These are phyloP conservation scores for Cystoderma amianthinum DNA, from an alignment of 768 basidiomycete species.

Conservation along the genomic window DNA sequence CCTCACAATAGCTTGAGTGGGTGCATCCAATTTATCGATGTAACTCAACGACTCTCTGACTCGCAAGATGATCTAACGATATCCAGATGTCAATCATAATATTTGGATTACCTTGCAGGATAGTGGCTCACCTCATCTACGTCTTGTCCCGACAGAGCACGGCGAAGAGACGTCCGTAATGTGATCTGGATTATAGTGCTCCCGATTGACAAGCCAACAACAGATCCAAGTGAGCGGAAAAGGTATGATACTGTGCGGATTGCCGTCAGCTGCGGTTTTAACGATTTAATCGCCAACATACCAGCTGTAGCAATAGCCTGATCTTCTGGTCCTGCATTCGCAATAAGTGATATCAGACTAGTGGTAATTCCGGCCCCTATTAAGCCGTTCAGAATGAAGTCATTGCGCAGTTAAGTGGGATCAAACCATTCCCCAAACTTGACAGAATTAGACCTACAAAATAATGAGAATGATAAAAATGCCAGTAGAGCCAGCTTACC, in stretches of 20 bases:
- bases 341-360: constrained; percentile 52
- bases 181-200: constrained; percentile 50
- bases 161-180: constrained; percentile 34
- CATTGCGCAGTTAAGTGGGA: constrained; percentile 1
- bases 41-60: constrained; percentile 45
- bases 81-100: background rate
- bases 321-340: constrained; percentile 53
- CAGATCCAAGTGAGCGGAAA: constrained; percentile 56
- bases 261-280: background rate
- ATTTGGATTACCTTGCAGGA: background rate
- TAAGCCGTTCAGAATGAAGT: background rate
- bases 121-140: constrained; percentile 42
- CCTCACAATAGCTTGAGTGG: constrained; percentile 26
- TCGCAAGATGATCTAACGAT: constrained; percentile 36
- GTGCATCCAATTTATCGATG: constrained; percentile 34
- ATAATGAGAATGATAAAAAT: background rate
- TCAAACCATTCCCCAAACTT: constrained; percentile 33
- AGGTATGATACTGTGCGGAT: constrained; percentile 51
- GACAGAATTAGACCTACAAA: constrained; percentile 24
- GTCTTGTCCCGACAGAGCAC: constrained; percentile 33
- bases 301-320: constrained; percentile 64
- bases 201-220: constrained; percentile 48
- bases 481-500: constrained; percentile 27
- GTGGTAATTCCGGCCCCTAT: constrained; percentile 48
- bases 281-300: constrained; percentile 12